phyloP scores from a whole-genome alignment of 805 yeast species.

The Saturnispora sanitii region DNA sequence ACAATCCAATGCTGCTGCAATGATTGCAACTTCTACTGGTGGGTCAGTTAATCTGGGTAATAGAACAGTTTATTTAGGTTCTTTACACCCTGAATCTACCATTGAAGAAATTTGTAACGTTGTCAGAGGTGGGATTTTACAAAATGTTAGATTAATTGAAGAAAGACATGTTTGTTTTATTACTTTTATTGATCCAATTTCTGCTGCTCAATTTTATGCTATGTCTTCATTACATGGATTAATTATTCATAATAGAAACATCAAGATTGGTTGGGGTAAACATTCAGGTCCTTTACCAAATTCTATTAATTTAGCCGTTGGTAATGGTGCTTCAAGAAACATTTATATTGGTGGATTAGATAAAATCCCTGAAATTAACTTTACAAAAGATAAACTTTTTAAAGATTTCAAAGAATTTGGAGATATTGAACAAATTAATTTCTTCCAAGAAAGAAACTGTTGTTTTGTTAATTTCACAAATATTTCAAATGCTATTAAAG shows the following conservation, averaged over 20 bases:
- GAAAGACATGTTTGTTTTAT: constrained; percentile 91
- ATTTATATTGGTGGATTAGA: constrained; percentile 66
- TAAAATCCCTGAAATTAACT: constrained; percentile 22
- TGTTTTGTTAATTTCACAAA: constrained; percentile 89
- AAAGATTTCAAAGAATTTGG: constrained; percentile 75
- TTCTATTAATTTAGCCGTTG: constrained; percentile 79
- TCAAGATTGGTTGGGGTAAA: constrained; percentile 96
- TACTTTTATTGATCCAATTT: constrained; percentile 91
- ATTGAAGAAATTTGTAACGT: constrained; percentile 93
- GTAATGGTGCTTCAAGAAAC: constrained; percentile 90
- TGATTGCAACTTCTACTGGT: constrained; percentile 89
- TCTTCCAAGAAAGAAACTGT: constrained; percentile 72
- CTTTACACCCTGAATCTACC: constrained; percentile 77
- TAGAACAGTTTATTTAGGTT: constrained; percentile 86
- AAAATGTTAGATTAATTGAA: constrained; percentile 65
- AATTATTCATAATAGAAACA: constrained; percentile 73
- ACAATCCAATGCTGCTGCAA: constrained; percentile 96
- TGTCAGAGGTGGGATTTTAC: constrained; percentile 89
- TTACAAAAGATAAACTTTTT: constrained; percentile 42
- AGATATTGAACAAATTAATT: constrained; percentile 90
- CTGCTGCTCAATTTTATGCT: constrained; percentile 96
- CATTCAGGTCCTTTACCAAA: constrained; percentile 88
- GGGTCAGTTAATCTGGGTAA: constrained; percentile 89
- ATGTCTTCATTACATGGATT: constrained; percentile 86
- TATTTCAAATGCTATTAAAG: constrained; percentile 83